Conservation (phyloP, 352 stramenopile species). For the Pythium phragmiticola region DNA sequence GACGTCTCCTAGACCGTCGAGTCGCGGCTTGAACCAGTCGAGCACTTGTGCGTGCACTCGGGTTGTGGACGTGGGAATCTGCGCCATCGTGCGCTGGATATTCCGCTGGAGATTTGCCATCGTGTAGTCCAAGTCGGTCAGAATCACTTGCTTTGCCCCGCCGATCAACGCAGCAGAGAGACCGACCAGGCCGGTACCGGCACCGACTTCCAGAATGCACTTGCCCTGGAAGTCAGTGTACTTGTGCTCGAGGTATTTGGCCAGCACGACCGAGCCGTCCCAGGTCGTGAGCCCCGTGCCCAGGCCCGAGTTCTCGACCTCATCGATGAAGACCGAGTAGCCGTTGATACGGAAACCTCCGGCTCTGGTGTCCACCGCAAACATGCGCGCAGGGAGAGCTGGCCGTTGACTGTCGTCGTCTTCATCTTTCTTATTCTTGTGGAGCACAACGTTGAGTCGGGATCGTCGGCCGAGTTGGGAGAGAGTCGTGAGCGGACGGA, state of each 20-base stretch:
- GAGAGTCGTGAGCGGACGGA: conserved; percentile 3
- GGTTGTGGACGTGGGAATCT: conserved; percentile 7
- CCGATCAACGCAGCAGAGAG: conserved; percentile 77
- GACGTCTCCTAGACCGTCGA: conserved; percentile 47
- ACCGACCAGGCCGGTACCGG: conserved; percentile 84
- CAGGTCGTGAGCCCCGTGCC: conserved; percentile 90
- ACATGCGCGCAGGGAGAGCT: conserved; percentile 55
- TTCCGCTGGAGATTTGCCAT: conserved; percentile 77
- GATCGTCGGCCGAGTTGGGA: conserved; percentile 17
- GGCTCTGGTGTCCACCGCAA: conserved; percentile 41
- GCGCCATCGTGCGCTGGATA: conserved; percentile 38
- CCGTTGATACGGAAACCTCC: conserved; percentile 59
- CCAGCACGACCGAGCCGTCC: conserved; percentile 90
- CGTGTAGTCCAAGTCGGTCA: conserved; percentile 89
- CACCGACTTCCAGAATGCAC: conserved; percentile 79
- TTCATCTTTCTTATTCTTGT: neutral
- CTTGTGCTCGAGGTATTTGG: conserved; percentile 86
- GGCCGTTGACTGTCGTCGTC: conserved; percentile 18
- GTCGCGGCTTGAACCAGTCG: conserved; percentile 66
- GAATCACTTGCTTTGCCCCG: conserved; percentile 55
- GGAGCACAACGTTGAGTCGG: conserved; percentile 27
- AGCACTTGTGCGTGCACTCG: conserved; percentile 33
- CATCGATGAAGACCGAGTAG: conserved; percentile 43
- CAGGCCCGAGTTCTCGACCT: conserved; percentile 78
- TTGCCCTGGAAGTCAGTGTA: conserved; percentile 29